Base-by-base conservation (phyloP, 108 stramenopile genomes). In the Stephanodiscus minutulus region DNA sequence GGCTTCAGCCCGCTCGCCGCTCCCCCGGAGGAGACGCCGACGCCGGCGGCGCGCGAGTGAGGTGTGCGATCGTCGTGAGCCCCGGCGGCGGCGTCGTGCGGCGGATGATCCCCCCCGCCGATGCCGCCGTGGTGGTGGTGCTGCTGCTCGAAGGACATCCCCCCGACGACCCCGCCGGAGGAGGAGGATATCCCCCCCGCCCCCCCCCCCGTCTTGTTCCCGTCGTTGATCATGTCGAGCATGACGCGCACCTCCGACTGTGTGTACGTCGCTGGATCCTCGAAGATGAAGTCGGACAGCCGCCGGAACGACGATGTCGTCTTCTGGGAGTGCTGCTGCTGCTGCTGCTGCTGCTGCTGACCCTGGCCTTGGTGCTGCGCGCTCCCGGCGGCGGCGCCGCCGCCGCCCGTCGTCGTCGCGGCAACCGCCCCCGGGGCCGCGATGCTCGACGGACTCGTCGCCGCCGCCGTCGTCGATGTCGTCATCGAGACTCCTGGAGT, bases 161-260 rank as follows among this genome's bases (percentile, higher is more conserved):
- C 64, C 18, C 36, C 70, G 10, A 29, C 49, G 25, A 37, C 48
- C 60, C 64, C 15, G 41, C 53, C 66, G 18, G 33, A 52, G 17
- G 36, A 48, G 48, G 13, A 10, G n/a, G n/a, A n/a, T n/a, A n/a
- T n/a, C 54, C 36, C 59, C 64, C 33, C 72, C 81, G 44, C 70
- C 36, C 36, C 72, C 81, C 37, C 70, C 36, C 36, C 66, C 33
- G 1, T 44, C 24, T 74, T 76, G 76, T 94, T 91, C 20, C 93
- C 93, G 72, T 91, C 90, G 66, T 91, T 87, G 73, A 92, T 92
- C 91, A 92, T 89, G 53, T 95, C 94, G 28, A 95, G 64, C 81
- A 95, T 88, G 18, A 91, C 87, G 52, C 86, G 79, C 53, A 95
- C 92, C 68, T 95, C 94, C 58, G 73, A 70, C 54, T 87, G 87